Base-by-base conservation (phyloP, 2,329 filamentous ascomycete species). In the Aspergillus pseudoterreus region DNA sequence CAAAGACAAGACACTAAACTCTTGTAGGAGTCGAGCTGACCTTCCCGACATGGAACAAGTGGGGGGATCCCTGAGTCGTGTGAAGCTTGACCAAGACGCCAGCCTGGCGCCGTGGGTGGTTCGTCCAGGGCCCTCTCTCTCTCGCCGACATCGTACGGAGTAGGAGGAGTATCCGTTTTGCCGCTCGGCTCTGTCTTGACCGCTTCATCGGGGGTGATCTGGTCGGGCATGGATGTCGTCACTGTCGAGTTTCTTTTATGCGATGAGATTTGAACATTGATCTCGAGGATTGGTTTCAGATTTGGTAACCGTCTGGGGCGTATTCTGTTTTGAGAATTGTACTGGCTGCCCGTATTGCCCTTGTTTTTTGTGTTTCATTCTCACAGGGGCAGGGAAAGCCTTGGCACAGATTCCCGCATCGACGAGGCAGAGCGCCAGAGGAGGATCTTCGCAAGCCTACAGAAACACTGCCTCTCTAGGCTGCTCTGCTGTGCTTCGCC, bases 31-130 rank as follows among this genome's bases (percentile, higher is more conserved):
- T 30, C 27, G 39, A 42, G 11, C 39, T 42, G 39, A 42, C n/a
- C 35, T 38, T 38, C 22, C 15, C 30, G 43, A 45, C 50, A 21
- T 43, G 45, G 41, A 15, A 41, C 15, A 49, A 48, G 57, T 59
- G 57, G 58, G 53, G 54, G 53, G 11, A 56, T 59, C 57, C 57
- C 50, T 60, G 55, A 55, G 51, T 54, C 46, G 51, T 43, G 43
- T 32, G 58, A 60, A 60, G 58, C 58, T 60, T 60, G 58, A 52
- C 58, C 51, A 53, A 53, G 52, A 54, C 51, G 46, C 42, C 50
- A 52, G 51, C 38, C 43, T 45, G 27, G 47, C 43, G 49, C 33
- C 32, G 46, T 47, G 45, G 49, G 50, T 51, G 43, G 52, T 50
- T 48, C 39, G 27, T 35, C 33, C 49, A 21, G 12, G 9, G 19